These are phyloP conservation scores for Guadua angustifolia DNA, from an alignment of 176 grass and related monocot species.

Conservation along the genomic window DNA sequence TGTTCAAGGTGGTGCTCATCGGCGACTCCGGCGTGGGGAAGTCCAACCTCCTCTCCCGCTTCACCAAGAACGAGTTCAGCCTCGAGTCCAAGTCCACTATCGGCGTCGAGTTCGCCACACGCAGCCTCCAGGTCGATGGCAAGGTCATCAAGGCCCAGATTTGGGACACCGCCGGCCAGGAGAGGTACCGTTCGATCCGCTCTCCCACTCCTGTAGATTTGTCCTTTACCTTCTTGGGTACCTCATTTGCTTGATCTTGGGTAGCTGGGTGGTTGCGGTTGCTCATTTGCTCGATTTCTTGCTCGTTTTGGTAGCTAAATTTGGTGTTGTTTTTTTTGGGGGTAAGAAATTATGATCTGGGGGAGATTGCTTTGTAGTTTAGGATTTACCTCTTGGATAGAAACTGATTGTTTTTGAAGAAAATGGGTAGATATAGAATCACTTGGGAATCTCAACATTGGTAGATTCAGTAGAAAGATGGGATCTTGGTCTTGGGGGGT, in stretches of 20 bases:
- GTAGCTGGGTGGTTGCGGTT: background rate
- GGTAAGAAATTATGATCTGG: background rate
- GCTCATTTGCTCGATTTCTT: constrained; percentile 12
- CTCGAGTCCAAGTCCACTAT: constrained; percentile 98
- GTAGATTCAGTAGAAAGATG: constrained; percentile 23
- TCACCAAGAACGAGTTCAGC: constrained; percentile 98
- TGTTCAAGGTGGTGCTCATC: constrained; percentile 96
- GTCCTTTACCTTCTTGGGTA: background rate
- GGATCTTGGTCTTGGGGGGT: constrained; percentile 31
- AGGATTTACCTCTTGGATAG: background rate
- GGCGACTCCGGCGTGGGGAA: constrained; percentile 95
- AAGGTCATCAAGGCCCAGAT: constrained; percentile 81
- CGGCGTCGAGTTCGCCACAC: constrained; percentile 94
- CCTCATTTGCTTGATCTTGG: background rate
- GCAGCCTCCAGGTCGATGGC: constrained; percentile 71
- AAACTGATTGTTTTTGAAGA: background rate
- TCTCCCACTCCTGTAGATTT: constrained; percentile 14
- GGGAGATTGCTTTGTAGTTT: background rate
- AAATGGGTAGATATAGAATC: background rate
- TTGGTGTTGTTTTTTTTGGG: background rate
- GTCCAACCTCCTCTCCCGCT: constrained; percentile 91
- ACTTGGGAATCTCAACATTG: background rate
- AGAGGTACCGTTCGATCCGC: constrained; percentile 31
- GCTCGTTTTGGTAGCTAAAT: constrained; percentile 30
- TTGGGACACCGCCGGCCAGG: constrained; percentile 75